These are phyloP conservation scores for Metarhizium sp. DNA, from an alignment of 2,329 filamentous ascomycete species.

Conservation along the genomic window DNA sequence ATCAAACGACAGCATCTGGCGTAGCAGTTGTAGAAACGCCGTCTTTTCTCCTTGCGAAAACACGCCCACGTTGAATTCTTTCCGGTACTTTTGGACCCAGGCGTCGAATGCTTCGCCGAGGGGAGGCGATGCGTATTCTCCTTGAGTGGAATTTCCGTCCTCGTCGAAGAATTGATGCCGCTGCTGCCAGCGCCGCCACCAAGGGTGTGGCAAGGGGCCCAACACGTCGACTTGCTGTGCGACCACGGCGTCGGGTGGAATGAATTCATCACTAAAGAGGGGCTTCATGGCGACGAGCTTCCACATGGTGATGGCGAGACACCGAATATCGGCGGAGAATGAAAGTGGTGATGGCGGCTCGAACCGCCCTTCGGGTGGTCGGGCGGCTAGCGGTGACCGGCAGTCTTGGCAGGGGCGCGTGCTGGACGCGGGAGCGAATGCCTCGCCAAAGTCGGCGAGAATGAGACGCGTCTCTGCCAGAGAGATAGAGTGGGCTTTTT, in stretches of 20 bases:
- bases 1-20: neutral
- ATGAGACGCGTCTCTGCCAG: conserved; percentile 18
- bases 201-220: neutral
- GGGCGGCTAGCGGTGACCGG: neutral
- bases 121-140: neutral
- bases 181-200: neutral
- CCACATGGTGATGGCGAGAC: conserved; percentile 26
- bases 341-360: conserved; percentile 11
- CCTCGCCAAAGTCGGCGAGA: conserved; percentile 25
- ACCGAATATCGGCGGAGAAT: conserved; percentile 30
- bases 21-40: neutral
- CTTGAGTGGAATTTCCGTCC: neutral
- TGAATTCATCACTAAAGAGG: neutral
- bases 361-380: too few species aligned
- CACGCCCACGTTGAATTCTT: neutral
- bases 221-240: neutral
- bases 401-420: neutral
- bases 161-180: neutral
- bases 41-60: neutral
- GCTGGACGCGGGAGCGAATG: conserved; percentile 15
- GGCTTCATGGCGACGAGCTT: conserved; percentile 16
- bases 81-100: neutral
- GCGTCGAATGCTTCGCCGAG: neutral
- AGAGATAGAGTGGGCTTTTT: conserved; percentile 17
- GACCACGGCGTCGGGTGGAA: neutral